Conservation (phyloP, 148 eudicot species). For the Camellia japonica region DNA sequence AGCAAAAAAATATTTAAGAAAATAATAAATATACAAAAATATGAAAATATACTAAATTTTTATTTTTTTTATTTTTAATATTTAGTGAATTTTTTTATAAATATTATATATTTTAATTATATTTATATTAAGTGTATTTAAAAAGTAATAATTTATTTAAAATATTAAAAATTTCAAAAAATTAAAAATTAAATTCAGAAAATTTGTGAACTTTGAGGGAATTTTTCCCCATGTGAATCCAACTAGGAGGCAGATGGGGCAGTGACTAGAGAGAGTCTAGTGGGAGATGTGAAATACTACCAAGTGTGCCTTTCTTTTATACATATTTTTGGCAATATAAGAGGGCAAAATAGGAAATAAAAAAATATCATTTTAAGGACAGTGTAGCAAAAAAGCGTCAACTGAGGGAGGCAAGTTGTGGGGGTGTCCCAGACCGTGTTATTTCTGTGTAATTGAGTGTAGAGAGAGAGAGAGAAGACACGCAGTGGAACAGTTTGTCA, state of each 20-base stretch:
- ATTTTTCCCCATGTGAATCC: not conserved
- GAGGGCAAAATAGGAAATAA: not conserved
- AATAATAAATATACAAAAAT: no score
- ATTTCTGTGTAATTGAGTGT: not conserved
- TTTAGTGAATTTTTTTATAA: no score
- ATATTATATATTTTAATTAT: no score
- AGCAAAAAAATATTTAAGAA: no score
- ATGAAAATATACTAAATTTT: no score
- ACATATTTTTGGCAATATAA: not conserved
- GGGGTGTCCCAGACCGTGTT: not conserved
- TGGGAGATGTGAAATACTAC: not conserved
- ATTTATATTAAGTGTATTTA: no score
- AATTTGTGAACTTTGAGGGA: no score
- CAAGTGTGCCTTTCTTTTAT: not conserved
- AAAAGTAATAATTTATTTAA: no score
- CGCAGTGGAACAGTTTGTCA: slow-evolving; percentile 25
- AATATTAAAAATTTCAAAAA: no score
- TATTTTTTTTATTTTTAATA: no score
- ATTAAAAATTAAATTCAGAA: no score
- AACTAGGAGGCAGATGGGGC: not conserved
- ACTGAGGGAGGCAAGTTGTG: not conserved
- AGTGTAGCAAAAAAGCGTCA: not conserved
- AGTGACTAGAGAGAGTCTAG: no score
- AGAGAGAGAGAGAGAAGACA: not conserved
- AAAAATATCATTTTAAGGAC: not conserved